Conservation (phyloP, 139 green algal genomes). For the Picochlorum sp. region DNA sequence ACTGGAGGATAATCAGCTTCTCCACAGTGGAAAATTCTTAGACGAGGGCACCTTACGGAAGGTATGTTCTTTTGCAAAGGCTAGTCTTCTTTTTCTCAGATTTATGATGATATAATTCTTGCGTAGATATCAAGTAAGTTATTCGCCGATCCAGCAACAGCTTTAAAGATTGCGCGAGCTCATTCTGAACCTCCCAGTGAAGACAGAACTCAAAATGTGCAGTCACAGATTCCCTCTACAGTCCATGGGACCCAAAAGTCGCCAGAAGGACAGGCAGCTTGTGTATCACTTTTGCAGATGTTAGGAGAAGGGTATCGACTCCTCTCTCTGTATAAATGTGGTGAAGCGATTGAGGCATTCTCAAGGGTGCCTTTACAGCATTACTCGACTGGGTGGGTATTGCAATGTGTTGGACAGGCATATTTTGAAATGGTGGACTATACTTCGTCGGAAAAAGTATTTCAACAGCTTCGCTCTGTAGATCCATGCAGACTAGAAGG, state of each 20-base stretch:
- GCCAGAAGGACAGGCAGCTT: conserved; percentile 19
- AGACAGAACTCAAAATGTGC: conserved; percentile 10
- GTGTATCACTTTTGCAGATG: conserved; percentile 45
- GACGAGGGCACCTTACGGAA: conserved; percentile 44
- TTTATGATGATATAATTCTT: not conserved
- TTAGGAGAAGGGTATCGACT: conserved; percentile 51
- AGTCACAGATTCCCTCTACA: not conserved
- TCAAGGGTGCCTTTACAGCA: conserved; percentile 51
- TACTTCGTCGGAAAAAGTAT: conserved; percentile 46
- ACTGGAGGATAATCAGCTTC: not conserved
- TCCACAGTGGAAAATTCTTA: conserved; percentile 31
- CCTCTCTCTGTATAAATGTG: conserved; percentile 57
- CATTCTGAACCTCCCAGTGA: not conserved
- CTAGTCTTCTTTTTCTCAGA: not conserved
- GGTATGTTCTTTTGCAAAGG: not conserved
- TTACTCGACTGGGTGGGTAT: conserved; percentile 69
- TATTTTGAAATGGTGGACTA: conserved; percentile 88
- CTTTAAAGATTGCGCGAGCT: conserved; percentile 7
- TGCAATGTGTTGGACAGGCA: conserved; percentile 60
- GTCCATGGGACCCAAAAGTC: conserved; percentile 1
- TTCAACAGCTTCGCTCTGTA: conserved; percentile 49
- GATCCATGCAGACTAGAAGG: conserved; percentile 59
- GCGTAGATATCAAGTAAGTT: conserved; percentile 24
- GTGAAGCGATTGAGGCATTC: conserved; percentile 64
- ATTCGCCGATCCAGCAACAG: conserved; percentile 25